phyloP scores from a whole-genome alignment of 495 filamentous ascomycete genomes.

The Xylaria palmicola region DNA sequence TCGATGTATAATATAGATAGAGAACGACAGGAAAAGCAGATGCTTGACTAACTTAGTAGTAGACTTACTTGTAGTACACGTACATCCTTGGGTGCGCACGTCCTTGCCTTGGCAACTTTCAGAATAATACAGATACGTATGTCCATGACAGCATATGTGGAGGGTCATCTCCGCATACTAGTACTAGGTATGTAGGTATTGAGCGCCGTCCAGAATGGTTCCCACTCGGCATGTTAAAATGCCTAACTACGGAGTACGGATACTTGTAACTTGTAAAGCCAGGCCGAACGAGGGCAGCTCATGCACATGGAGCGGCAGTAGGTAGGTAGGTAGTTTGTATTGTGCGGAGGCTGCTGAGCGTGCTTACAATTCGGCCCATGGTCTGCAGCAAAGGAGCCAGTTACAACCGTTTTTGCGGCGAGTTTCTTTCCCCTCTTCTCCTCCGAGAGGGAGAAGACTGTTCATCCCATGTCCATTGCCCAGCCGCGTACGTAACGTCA shows the following conservation, averaged over 20 bases:
- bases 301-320: no score
- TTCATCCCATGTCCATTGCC: neutral
- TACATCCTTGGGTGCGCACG: neutral
- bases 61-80: no score
- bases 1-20: neutral
- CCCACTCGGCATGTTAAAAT: no score
- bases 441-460: neutral
- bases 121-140: neutral
- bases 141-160: constrained; percentile 14
- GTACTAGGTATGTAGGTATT: no score
- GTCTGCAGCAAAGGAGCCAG: no score
- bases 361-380: constrained; percentile 1
- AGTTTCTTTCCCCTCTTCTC: neutral
- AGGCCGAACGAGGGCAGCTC: neutral
- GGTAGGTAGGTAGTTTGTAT: no score
- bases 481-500: no score
- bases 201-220: neutral
- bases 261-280: neutral
- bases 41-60: no score
- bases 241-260: no score
- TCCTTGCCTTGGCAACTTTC: neutral
- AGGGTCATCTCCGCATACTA: constrained; percentile 14
- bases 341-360: no score
- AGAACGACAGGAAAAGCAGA: no score
- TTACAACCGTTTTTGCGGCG: neutral